Base-by-base conservation (phyloP, 257 asterid genomes). In the Ajuga chamaepitys region DNA sequence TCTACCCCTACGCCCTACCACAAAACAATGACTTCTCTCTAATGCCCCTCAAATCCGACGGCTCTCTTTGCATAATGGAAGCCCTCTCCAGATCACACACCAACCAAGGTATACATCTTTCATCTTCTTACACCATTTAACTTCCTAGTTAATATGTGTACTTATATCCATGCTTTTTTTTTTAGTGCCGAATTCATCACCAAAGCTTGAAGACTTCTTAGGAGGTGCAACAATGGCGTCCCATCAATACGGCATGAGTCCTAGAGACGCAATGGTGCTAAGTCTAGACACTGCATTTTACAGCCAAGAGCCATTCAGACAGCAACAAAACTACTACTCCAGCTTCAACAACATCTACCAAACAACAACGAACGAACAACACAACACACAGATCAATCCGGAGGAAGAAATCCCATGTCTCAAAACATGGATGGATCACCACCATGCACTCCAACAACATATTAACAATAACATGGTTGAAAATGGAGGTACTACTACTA, bases 21-120 rank as follows among this genome's bases (percentile, higher is more conserved):
- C 80, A 84, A 7, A 71, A 38, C 67, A 61, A 62, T 22, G 81
- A 78, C 21, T 82, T 85, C 62, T 53, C 86, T 10, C 80, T 76
- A 0, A 91, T 90, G 95, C 95, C 97, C 34, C 78, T 90, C 9
- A 90, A 85, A 70, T 90, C 95, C 10, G 97, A 90, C 56, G 95
- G 95, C 50, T 85, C 97, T 9, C 95, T 90, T 38, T 89, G 95
- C 76, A 61, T 90, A 21, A 80, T 88, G 89, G 95, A 85, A 79
- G 95, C 95, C 64, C 78, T 89, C 61, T 77, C 89, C 30, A 72
- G 77, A 67, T 83, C 97, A 26, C 91, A 80, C 17, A 58, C 84
- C 0, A n/a, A n/a, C n/a, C 66, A 79, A 77, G 91, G 95, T 86
- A n/a, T 3, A 37, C 64, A 35, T 7, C 2, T 3, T n/a, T 3